phyloP scores from a whole-genome alignment of 1,284 basidiomycete species.

The Fomes fomentarius region DNA sequence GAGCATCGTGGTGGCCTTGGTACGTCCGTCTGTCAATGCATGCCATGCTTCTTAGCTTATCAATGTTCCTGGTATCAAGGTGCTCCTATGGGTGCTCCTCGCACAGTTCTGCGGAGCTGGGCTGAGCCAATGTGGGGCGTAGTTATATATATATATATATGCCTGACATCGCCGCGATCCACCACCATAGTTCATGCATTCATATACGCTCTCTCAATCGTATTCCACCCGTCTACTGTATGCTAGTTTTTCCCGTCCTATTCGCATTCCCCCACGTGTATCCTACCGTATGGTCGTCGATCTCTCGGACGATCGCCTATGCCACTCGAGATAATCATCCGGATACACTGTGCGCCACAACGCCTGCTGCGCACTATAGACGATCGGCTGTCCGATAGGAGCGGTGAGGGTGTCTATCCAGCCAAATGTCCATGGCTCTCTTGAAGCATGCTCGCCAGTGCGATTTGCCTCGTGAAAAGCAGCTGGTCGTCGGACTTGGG shows the following conservation, averaged over 20 bases:
- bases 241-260: conserved; percentile 8
- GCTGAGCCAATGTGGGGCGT: conserved; percentile 62
- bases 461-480: not conserved
- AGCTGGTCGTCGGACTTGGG: conserved; percentile 5
- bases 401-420: not conserved
- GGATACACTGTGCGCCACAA: conserved; percentile 2
- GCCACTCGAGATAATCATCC: not conserved
- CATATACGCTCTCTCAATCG: not conserved
- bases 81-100: conserved; percentile 78
- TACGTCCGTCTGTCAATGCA: conserved; percentile 48
- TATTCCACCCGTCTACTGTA: conserved; percentile 5
- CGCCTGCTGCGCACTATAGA: not conserved
- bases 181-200: not conserved
- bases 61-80: conserved; percentile 38
- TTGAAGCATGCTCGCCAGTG: too few relatives aligned
- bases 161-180: not conserved
- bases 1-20: conserved; percentile 73
- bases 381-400: not conserved
- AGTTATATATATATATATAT: conserved; percentile 22
- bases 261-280: conserved; percentile 12
- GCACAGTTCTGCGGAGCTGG: conserved; percentile 88
- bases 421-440: not conserved
- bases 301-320: conserved; percentile 7
- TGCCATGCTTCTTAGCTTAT: conserved; percentile 16
- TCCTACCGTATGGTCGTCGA: conserved; percentile 15